Base-by-base conservation (phyloP, 73 alveolate species). In the Uronychia setigera region DNA sequence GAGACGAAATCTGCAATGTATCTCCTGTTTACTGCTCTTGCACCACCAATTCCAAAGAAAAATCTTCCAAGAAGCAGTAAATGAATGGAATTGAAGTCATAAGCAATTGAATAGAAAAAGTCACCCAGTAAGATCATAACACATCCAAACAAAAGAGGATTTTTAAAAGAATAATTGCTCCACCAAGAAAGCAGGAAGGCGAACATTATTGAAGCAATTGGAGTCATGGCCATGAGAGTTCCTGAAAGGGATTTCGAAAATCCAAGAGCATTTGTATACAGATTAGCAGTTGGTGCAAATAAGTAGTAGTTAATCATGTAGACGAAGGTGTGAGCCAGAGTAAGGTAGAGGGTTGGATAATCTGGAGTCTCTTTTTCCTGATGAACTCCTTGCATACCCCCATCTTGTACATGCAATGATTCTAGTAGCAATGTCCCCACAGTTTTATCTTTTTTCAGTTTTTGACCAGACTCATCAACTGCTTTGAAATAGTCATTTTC, bases 1-100 rank as follows among this genome's bases (percentile, higher is more conserved):
- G 26, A 19, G 26, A 88, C 91, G 67, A 46, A 81, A 31, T 82
- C 83, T 0, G 94, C 94, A 19, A 88, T 84, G 57, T 88, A 88
- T 32, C 88, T 74, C 77, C 94, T 76, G 78, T 88, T 88, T 27
- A 88, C 90, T 29, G 83, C 94, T 32, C 87, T 88, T 35, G 94
- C 79, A 5, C 91, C 91, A 0, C 94, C 94, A 59, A 88, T 58
- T 25, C 94, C 94, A 77, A 88, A 78, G 27, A 77, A n/a, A 76
- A 88, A 82, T 35, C 94, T 83, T 0, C 91, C 88, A 27, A 83
- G 60, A 0, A 87, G 35, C 27, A 87, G 31, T 1, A 57, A n/a
- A 0, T 9, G 31, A 0, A 84, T 26, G 0, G 67, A 59, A 34
- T 82, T 32, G 33, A 29, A 5, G 14, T 74, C 57, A 74, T 33